phyloP scores from a whole-genome alignment of 2,329 filamentous ascomycete genomes.

The Monosporascus ibericus region DNA sequence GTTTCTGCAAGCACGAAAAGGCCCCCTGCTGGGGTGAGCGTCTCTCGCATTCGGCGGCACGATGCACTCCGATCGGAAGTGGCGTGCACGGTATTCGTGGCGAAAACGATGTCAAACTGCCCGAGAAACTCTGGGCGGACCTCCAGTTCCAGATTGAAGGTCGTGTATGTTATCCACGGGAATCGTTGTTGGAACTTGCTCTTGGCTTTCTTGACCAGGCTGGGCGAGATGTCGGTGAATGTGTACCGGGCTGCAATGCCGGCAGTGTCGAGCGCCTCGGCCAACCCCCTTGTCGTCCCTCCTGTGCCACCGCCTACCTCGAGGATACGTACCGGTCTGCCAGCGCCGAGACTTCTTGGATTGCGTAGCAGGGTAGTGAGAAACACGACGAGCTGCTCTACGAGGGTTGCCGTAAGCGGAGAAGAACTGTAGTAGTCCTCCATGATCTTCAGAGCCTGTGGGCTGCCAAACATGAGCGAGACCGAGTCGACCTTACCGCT shows the following conservation, averaged over 20 bases:
- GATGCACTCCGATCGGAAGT: no score
- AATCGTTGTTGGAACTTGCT: constrained; percentile 14
- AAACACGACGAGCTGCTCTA: no score
- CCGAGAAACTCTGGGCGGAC: constrained; percentile 8
- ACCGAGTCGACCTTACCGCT: no score
- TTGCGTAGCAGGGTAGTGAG: background rate
- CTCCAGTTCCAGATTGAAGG: constrained; percentile 25
- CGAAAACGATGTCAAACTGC: constrained; percentile 22
- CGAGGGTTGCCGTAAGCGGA: no score
- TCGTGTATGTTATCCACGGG: constrained; percentile 18
- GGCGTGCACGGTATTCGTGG: no score
- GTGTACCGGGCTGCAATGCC: constrained; percentile 30
- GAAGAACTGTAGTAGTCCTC: no score
- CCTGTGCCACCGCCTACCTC: constrained; percentile 39
- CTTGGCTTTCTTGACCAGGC: constrained; percentile 23
- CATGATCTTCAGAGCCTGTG: no score
- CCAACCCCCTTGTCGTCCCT: constrained; percentile 30
- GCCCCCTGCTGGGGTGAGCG: no score
- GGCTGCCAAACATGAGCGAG: no score
- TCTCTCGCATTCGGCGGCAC: no score
- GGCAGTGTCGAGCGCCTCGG: constrained; percentile 16
- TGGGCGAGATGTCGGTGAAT: constrained; percentile 35
- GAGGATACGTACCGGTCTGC: constrained; percentile 29
- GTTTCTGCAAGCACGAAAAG: no score
- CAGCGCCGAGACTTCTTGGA: background rate